Conservation (phyloP, 257 asterid genomes). For the Capsicum chinense region DNA sequence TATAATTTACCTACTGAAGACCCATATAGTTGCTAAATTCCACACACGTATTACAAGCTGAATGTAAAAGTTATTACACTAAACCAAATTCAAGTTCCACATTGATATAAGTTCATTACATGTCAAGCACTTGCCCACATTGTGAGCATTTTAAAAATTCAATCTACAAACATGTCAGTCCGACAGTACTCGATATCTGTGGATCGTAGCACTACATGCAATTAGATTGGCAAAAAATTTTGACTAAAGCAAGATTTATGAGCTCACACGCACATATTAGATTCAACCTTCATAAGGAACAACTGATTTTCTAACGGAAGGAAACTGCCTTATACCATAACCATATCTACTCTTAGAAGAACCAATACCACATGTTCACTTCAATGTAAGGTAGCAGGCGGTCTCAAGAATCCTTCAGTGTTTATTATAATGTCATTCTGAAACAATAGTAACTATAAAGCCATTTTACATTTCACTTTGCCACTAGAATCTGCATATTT, state of each 20-base stretch:
- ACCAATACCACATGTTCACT: background rate
- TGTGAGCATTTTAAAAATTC: background rate
- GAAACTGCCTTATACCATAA: background rate
- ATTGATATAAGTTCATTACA: background rate
- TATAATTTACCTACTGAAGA: no score
- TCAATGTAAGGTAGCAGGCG: background rate
- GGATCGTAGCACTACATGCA: background rate
- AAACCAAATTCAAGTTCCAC: slow-evolving; percentile 14
- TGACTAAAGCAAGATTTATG: background rate
- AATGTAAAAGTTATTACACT: background rate
- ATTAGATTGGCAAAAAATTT: background rate
- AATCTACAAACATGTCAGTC: background rate
- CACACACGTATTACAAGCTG: background rate
- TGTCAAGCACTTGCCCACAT: background rate
- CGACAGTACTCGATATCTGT: background rate
- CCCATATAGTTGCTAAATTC: no score
- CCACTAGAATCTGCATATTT: background rate
- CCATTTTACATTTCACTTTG: background rate
- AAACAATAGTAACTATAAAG: background rate
- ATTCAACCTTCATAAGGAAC: slow-evolving; percentile 4
- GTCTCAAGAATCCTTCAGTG: background rate
- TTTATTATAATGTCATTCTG: background rate
- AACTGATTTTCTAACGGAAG: slow-evolving; percentile 1
- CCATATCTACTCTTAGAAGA: background rate
- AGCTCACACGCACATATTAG: slow-evolving; percentile 21